Conservation (phyloP, 2,329 filamentous ascomycete genomes). For the Neoarthrinium moseri region DNA sequence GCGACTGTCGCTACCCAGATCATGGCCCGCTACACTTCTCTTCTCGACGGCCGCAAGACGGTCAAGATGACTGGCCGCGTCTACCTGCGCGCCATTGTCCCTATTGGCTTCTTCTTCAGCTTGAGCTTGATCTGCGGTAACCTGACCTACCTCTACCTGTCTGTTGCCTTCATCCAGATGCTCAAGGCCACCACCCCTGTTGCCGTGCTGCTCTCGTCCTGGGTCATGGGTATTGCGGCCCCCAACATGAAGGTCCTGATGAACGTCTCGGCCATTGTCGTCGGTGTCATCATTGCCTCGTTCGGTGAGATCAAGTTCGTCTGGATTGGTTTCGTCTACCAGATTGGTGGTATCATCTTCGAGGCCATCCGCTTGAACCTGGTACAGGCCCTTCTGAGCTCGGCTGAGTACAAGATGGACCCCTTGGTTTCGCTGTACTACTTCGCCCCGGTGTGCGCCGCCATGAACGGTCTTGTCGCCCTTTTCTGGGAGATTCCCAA, state of each 20-base stretch:
- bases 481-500: slow-evolving; percentile 72
- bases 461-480: slow-evolving; percentile 75
- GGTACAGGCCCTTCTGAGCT: slow-evolving; percentile 80
- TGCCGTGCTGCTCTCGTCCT: slow-evolving; percentile 85
- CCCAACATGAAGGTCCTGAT: slow-evolving; percentile 84
- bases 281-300: slow-evolving; percentile 92
- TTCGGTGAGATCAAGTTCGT: slow-evolving; percentile 95
- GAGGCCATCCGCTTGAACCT: slow-evolving; percentile 81
- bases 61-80: slow-evolving; percentile 96
- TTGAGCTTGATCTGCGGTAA: slow-evolving; percentile 96
- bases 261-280: slow-evolving; percentile 91
- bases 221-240: slow-evolving; percentile 80
- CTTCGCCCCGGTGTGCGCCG: slow-evolving; percentile 80
- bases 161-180: slow-evolving; percentile 98
- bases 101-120: slow-evolving; percentile 94
- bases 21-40: slow-evolving; percentile 81
- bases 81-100: slow-evolving; percentile 89
- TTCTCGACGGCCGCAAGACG: slow-evolving; percentile 91
- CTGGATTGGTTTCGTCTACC: slow-evolving; percentile 74
- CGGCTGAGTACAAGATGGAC: slow-evolving; percentile 88
- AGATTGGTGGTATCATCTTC: slow-evolving; percentile 75
- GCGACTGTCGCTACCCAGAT: slow-evolving; percentile 93
- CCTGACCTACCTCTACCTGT: slow-evolving; percentile 91
- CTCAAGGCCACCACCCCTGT: slow-evolving; percentile 98
- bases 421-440: slow-evolving; percentile 87